A percentile compares a stretch with the other conserved stretches of the same genome.
These are phyloP conservation scores for Isochrysis galbana DNA, from an alignment of 78 protist species.

Conservation along the genomic window DNA sequence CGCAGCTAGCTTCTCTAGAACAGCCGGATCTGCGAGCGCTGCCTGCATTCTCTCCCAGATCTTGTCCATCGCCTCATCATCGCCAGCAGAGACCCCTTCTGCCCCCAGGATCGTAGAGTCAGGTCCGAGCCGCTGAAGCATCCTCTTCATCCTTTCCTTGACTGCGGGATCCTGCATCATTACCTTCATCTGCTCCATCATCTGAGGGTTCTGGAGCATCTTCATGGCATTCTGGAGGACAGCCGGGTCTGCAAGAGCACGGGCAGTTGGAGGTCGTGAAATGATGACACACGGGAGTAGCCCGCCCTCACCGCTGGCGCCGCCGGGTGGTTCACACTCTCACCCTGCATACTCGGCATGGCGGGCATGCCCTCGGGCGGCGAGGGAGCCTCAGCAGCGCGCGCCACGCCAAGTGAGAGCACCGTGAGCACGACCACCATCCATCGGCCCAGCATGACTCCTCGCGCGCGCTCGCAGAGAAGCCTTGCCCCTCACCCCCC, in stretches of 20 bases:
- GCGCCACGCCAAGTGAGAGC: too few relatives aligned
- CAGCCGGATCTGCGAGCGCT: neutral
- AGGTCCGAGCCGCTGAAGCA: neutral
- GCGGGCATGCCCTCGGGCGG: too few relatives aligned
- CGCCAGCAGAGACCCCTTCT: neutral
- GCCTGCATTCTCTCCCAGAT: neutral
- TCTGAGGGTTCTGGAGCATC: neutral
- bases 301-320: too few relatives aligned
- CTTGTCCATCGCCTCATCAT: neutral
- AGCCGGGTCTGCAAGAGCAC: constrained; percentile 15
- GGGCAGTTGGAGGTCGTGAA: too few relatives aligned
- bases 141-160: neutral
- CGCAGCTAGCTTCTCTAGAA: neutral
- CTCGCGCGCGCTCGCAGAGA: too few relatives aligned
- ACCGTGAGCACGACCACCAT: too few relatives aligned
- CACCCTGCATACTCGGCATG: too few relatives aligned
- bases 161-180: neutral
- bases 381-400: too few relatives aligned
- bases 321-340: too few relatives aligned
- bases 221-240: neutral
- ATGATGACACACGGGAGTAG: too few relatives aligned
- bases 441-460: too few relatives aligned
- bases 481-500: too few relatives aligned
- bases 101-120: neutral
- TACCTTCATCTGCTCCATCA: neutral